Evolutionary conservation across 2,329 filamentous ascomycete species (phyloP).

Genomic region (Penicillium occitanis): DNA sequence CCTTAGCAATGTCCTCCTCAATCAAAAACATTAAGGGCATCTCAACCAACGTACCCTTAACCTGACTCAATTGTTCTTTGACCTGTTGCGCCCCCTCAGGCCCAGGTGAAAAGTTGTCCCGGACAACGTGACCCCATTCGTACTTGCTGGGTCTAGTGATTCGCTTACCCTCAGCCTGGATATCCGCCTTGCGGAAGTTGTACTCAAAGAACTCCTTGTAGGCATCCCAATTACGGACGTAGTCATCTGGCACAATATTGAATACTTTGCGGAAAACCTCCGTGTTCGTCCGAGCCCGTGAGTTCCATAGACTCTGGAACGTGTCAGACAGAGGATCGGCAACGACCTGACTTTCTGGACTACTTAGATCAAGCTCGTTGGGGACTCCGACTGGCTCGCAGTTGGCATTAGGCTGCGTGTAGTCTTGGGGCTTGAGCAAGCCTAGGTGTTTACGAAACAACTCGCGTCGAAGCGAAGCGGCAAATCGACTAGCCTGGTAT

Average conservation of each 20-base stretch:
- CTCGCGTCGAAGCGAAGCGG: conserved; percentile 74
- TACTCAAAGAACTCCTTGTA: conserved; percentile 65
- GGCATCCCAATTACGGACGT: conserved; percentile 58
- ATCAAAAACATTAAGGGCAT: conserved; percentile 89
- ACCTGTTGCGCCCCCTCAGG: conserved; percentile 69
- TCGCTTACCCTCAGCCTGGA: conserved; percentile 46
- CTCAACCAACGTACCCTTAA: conserved; percentile 74
- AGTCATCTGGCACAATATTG: conserved; percentile 62
- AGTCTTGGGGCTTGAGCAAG: conserved; percentile 70
- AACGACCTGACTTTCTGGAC: conserved; percentile 51
- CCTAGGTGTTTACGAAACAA: conserved; percentile 92
- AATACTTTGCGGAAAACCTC: conserved; percentile 62
- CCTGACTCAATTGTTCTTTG: conserved; percentile 65
- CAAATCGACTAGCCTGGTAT: conserved; percentile 77
- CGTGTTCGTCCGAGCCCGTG: conserved; percentile 58
- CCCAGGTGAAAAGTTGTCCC: conserved; percentile 65
- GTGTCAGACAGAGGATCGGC: conserved; percentile 59
- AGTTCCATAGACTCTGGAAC: conserved; percentile 59
- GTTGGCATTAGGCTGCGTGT: conserved; percentile 60
- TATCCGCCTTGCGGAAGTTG: conserved; percentile 53
- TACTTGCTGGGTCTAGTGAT: conserved; percentile 55
- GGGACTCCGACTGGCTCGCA: conserved; percentile 58
- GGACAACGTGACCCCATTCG: conserved; percentile 83
- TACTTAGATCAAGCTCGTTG: conserved; percentile 56
- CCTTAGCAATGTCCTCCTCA: conserved; percentile 81